Conservation (phyloP, 306 rosid genomes). For the Nissolia schottii region DNA sequence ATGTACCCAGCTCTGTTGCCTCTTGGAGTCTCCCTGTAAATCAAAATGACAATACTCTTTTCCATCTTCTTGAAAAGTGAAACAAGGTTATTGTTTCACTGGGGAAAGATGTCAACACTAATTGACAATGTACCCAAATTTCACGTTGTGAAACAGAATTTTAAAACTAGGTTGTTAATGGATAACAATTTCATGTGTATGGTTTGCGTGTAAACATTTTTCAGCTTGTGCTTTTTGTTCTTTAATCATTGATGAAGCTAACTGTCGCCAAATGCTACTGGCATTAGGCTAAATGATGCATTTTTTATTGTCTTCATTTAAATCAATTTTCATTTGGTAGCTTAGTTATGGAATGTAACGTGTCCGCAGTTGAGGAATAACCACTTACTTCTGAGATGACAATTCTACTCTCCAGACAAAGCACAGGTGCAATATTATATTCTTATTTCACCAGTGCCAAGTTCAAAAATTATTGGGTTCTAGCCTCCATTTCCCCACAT, state of each 20-base stretch:
- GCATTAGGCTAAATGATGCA: background rate
- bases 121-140: background rate
- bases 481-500: background rate
- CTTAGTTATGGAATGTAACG: background rate
- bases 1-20: background rate
- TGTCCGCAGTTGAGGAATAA: background rate
- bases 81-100: conserved; percentile 17
- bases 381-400: background rate
- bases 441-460: background rate
- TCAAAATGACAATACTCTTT: background rate
- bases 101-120: conserved; percentile 8
- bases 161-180: background rate
- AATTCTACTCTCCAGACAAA: background rate
- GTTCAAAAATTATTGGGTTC: background rate
- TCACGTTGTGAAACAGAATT: background rate
- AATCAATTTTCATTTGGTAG: background rate
- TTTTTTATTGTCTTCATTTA: background rate
- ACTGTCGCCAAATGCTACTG: background rate
- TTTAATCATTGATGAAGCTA: background rate
- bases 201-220: background rate
- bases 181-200: background rate
- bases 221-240: background rate
- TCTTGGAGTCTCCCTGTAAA: conserved; percentile 9
- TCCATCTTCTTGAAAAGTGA: background rate
- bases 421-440: background rate